Evolutionary conservation across 805 yeast species (phyloP), one percentile per base, ranked within the genome.

Genomic region (Lachancea cidri): DNA sequence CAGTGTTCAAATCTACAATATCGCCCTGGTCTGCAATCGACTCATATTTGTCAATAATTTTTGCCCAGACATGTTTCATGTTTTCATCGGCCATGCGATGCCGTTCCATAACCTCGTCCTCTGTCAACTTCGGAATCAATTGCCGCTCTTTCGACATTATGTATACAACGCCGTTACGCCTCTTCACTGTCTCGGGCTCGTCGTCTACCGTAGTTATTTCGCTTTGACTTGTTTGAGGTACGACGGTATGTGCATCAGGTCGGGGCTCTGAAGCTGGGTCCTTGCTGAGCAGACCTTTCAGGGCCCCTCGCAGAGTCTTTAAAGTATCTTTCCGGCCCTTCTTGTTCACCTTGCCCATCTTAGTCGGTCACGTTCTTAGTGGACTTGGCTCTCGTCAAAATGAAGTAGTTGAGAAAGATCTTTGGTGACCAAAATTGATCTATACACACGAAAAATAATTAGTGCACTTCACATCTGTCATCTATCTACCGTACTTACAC

Each of bases 1-100:
- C 89, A 0, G 87, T 77, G 7, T 57, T 54, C 17, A 85, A 52
- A 55, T 85, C 88, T n/a, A 81, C 62, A 17, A 79, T 68, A 55
- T 81, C 88, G 29, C 84, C 81, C 39, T 78, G 79, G 14, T 67
- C 66, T 4, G 66, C 65, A 25, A 73, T 72, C 38, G 70, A 70
- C 36, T 76, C 70, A 53, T 80, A 79, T 52, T 73, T 76, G 2
- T 67, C 57, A 5, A 81, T 69, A 20, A 81, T 76, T 11, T 66
- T 62, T 17, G 67, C 64, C 86, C 86, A 81, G 2, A 54, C 57
- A 3, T 44, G 46, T 38, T 54, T 59, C 64, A 63, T 58, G 31
- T 57, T 60, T 41, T 54, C 57, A 36, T 63, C 67, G 1, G 67
- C 67, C 29, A 41, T 49, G 40, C 54, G 60, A 34, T 63, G 67